These are phyloP conservation scores for Arachis hypogaea DNA, from an alignment of 306 rosid genomes.

Conservation along the genomic window DNA sequence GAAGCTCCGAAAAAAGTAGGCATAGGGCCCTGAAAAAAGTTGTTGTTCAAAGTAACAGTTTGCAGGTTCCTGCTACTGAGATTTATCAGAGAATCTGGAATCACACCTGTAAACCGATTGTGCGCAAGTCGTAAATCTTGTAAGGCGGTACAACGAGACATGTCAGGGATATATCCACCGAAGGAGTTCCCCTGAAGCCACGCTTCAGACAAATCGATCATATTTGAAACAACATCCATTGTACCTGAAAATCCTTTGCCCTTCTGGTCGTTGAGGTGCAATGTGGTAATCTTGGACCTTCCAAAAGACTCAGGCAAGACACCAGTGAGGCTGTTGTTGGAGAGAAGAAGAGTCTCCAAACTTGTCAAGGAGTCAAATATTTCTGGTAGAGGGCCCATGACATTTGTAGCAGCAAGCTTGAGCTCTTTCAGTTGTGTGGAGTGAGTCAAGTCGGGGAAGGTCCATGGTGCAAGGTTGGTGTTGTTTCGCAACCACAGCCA, in stretches of 20 bases:
- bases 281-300: not conserved
- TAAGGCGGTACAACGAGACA: slow-evolving; percentile 40
- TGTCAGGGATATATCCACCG: slow-evolving; percentile 33
- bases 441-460: not conserved
- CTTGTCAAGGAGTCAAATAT: not conserved
- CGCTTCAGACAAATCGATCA: slow-evolving; percentile 51
- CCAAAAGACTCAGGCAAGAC: not conserved
- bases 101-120: slow-evolving; percentile 54
- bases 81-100: slow-evolving; percentile 48
- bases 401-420: not conserved
- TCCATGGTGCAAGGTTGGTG: not conserved
- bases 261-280: not conserved
- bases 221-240: slow-evolving; percentile 40
- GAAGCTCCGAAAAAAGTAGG: not conserved
- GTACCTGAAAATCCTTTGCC: not conserved
- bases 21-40: slow-evolving; percentile 58
- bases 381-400: not conserved
- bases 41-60: slow-evolving; percentile 39
- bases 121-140: slow-evolving; percentile 52
- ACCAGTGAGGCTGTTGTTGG: slow-evolving; percentile 55
- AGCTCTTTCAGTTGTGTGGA: not conserved
- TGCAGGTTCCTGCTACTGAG: not conserved
- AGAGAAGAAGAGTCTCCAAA: slow-evolving; percentile 46
- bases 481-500: not conserved
- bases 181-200: not conserved